Evolutionary conservation across 2,329 filamentous ascomycete genomes (phyloP).

Genomic region (Microascus cirrosus): DNA sequence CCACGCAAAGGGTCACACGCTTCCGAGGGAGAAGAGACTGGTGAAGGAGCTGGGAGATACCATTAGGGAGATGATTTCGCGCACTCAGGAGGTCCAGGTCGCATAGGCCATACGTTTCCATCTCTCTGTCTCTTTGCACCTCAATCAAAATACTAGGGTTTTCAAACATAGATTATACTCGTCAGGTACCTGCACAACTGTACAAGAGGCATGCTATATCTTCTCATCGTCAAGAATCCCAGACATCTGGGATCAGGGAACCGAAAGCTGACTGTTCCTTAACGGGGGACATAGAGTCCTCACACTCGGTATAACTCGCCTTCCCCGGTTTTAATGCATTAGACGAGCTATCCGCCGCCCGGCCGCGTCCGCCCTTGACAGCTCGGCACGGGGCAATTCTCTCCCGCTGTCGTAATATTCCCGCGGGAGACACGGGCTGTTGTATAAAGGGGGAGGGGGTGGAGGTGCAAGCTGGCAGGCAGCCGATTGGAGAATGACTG

Average conservation of each 20-base stretch:
- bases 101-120: background rate
- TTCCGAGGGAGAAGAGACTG: constrained; percentile 40
- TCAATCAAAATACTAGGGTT: background rate
- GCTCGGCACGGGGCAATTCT: no score
- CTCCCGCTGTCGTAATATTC: no score
- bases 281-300: background rate
- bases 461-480: no score
- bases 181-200: no score
- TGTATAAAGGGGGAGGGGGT: no score
- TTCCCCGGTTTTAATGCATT: background rate
- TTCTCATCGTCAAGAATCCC: background rate
- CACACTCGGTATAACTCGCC: no score
- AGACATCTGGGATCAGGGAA: background rate
- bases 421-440: no score
- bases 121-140: background rate
- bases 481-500: no score
- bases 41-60: constrained; percentile 34
- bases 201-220: no score
- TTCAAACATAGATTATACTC: background rate
- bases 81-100: background rate
- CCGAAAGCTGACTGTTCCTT: background rate
- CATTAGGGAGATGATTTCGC: constrained; percentile 18
- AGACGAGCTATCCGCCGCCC: background rate
- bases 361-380: no score
- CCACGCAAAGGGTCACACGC: constrained; percentile 52